phyloP scores from a whole-genome alignment of 495 filamentous ascomycete genomes.

The Choiromyces venosus region DNA sequence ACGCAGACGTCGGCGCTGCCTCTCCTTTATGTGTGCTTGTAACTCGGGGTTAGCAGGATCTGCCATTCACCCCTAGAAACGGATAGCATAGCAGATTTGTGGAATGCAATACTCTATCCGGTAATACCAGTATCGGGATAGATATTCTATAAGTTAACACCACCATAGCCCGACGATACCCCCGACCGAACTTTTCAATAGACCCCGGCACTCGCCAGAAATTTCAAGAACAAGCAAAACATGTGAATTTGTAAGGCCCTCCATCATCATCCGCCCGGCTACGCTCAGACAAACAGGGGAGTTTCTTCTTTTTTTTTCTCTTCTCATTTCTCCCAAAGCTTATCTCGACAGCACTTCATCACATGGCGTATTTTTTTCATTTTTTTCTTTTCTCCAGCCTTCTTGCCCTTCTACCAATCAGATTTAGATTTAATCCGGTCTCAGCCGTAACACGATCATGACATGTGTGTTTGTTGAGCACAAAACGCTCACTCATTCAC shows the following conservation, averaged over 20 bases:
- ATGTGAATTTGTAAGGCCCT: not conserved
- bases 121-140: not conserved
- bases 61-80: not conserved
- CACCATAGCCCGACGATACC: not conserved
- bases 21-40: not conserved
- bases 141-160: not conserved
- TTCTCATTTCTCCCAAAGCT: not conserved
- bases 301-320: no score
- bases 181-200: not conserved
- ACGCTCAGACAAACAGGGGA: not conserved
- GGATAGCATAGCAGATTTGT: not conserved
- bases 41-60: not conserved
- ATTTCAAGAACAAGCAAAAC: not conserved
- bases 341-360: not conserved
- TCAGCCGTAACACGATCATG: not conserved
- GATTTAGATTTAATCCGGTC: not conserved
- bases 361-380: not conserved
- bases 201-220: not conserved
- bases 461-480: not conserved
- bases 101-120: not conserved
- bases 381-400: no score
- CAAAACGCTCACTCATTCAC: not conserved
- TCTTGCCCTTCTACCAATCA: not conserved
- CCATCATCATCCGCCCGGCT: not conserved
- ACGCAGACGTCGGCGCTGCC: not conserved